A percentile compares a stretch with the other conserved stretches of the same genome.
These are phyloP conservation scores for Amphicarpaea edgeworthii DNA, from an alignment of 306 rosid species.

Conservation along the genomic window DNA sequence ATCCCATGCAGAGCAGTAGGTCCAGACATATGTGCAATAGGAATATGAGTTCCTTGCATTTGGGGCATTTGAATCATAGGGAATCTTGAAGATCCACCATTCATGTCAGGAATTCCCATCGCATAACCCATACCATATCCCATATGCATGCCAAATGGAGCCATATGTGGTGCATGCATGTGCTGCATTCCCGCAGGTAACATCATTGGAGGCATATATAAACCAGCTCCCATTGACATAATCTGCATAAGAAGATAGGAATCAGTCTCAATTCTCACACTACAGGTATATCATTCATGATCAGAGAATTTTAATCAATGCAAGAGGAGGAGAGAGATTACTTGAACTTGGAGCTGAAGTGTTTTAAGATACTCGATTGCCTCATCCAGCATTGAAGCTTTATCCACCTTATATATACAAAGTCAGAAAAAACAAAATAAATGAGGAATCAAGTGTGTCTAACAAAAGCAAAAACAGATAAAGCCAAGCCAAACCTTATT, in stretches of 20 bases:
- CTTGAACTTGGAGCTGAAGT: constrained; percentile 98
- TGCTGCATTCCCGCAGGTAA: constrained; percentile 81
- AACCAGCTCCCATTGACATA: constrained; percentile 98
- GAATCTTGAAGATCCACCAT: constrained; percentile 65
- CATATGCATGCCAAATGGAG: constrained; percentile 86
- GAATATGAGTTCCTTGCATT: constrained; percentile 80
- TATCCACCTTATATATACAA: constrained; percentile 75
- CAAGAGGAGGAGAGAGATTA: constrained; percentile 38
- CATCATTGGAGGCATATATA: constrained; percentile 90
- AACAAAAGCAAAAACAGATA: constrained; percentile 4
- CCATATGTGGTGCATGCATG: constrained; percentile 77
- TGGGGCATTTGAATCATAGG: constrained; percentile 83
- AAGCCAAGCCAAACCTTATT: constrained; percentile 69
- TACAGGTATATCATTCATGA: constrained; percentile 29
- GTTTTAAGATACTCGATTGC: constrained; percentile 97
- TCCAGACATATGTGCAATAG: constrained; percentile 65
- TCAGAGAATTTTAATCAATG: constrained; percentile 16
- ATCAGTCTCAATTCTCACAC: constrained; percentile 29
- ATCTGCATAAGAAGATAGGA: constrained; percentile 62
- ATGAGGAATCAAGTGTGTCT: constrained; percentile 40
- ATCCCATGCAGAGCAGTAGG: constrained; percentile 66
- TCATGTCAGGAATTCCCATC: constrained; percentile 79
- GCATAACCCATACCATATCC: constrained; percentile 85
- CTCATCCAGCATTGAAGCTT: constrained; percentile 99
- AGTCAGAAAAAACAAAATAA: constrained; percentile 47